Percentiles rank a stretch among this genome's conserved stretches.
Conservation (phyloP, 257 asterid species). For the Plantago elongata region DNA sequence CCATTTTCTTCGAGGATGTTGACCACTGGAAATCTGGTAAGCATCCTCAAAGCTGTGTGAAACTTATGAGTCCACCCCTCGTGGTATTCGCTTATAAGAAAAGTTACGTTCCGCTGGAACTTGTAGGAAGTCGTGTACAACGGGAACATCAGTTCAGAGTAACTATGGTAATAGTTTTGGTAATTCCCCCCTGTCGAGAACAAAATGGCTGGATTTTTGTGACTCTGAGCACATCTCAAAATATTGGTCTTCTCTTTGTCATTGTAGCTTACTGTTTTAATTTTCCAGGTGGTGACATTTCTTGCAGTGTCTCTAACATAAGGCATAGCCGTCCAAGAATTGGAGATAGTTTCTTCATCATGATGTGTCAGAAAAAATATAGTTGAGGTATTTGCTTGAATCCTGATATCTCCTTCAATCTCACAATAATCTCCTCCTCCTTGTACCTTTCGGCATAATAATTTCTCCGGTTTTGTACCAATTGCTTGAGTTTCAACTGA, state of each 20-base stretch:
- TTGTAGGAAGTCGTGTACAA: slow-evolving; percentile 35
- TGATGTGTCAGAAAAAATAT: neutral
- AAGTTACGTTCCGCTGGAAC: slow-evolving; percentile 38
- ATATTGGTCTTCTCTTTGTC: slow-evolving; percentile 17
- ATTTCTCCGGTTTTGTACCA: neutral
- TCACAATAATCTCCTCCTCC: slow-evolving; percentile 30
- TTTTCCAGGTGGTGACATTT: slow-evolving; percentile 48
- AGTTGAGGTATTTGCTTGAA: slow-evolving; percentile 24
- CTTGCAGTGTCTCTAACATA: slow-evolving; percentile 36
- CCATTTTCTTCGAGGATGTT: slow-evolving; percentile 33
- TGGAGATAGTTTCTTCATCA: neutral
- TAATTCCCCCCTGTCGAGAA: slow-evolving; percentile 57
- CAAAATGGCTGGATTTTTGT: slow-evolving; percentile 42
- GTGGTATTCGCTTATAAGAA: slow-evolving; percentile 49
- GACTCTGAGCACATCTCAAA: slow-evolving; percentile 29
- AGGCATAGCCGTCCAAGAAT: slow-evolving; percentile 37
- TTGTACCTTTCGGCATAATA: slow-evolving; percentile 19
- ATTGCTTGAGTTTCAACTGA: neutral
- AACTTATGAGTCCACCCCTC: slow-evolving; percentile 54
- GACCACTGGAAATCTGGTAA: slow-evolving; percentile 37
- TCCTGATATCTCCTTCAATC: slow-evolving; percentile 28
- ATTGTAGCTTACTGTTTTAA: slow-evolving; percentile 22
- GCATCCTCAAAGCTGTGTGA: slow-evolving; percentile 21
- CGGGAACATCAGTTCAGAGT: slow-evolving; percentile 52
- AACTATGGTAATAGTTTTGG: slow-evolving; percentile 68